Percentiles rank a stretch among this genome's conserved stretches.
These are phyloP conservation scores for Cystobasidium slooffiae DNA, from an alignment of 1,284 basidiomycete genomes.

Conservation along the genomic window DNA sequence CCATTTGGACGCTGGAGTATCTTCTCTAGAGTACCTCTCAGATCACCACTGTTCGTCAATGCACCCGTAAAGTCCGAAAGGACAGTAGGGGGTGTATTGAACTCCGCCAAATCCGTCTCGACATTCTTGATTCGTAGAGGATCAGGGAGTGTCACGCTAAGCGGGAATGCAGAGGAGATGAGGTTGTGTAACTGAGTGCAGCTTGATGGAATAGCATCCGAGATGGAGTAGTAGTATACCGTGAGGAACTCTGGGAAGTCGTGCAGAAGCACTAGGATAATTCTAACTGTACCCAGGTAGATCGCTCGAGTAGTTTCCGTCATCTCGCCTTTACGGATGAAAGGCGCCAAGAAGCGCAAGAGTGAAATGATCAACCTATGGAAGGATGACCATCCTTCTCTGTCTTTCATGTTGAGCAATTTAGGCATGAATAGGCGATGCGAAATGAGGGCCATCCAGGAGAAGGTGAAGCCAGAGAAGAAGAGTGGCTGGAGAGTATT, in stretches of 20 bases:
- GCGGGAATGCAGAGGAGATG: constrained; percentile 93
- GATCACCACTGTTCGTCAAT: constrained; percentile 69
- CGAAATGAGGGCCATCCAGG: constrained; percentile 95
- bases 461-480: constrained; percentile 97
- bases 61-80: constrained; percentile 84
- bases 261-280: constrained; percentile 92
- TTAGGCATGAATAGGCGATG: constrained; percentile 98
- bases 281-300: constrained; percentile 88
- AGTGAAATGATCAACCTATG: constrained; percentile 90
- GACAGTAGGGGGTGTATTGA: constrained; percentile 85
- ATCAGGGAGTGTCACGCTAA: constrained; percentile 73
- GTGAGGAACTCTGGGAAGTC: constrained; percentile 98
- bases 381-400: constrained; percentile 94
- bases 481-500: constrained; percentile 94
- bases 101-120: constrained; percentile 73
- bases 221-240: constrained; percentile 94
- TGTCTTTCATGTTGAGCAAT: constrained; percentile 77
- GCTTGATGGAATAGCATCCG: constrained; percentile 86
- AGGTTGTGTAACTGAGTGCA: constrained; percentile 98
- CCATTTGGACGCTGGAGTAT: constrained; percentile 61
- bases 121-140: constrained; percentile 65
- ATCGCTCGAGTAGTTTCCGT: constrained; percentile 78
- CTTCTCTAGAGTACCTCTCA: constrained; percentile 77
- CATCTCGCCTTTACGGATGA: constrained; percentile 72
- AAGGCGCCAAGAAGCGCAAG: constrained; percentile 90